Conservation (phyloP, 2,329 filamentous ascomycete genomes). For the Xylariaceae sp. region DNA sequence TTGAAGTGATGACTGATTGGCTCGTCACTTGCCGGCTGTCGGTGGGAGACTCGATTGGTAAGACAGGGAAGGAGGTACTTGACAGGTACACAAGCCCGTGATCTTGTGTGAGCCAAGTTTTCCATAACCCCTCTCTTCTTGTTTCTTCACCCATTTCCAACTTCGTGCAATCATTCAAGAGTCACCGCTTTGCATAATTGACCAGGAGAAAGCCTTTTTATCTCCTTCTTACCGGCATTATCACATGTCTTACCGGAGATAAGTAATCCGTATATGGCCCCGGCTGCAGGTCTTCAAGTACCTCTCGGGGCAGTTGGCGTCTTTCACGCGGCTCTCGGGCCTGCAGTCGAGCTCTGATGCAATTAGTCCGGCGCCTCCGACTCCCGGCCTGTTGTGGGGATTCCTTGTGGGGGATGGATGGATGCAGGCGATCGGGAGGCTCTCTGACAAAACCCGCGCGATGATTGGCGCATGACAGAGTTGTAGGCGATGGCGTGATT, state of each 20-base stretch:
- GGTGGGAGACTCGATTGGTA: not conserved
- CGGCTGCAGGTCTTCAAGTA: not conserved
- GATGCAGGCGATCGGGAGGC: constrained; percentile 16
- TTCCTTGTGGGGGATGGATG: not conserved
- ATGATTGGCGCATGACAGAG: constrained; percentile 26
- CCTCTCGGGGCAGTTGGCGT: not conserved
- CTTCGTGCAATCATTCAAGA: too few relatives aligned
- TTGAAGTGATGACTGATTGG: not conserved
- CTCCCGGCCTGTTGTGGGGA: constrained; percentile 24
- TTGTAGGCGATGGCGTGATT: constrained; percentile 31
- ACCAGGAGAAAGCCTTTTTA: too few relatives aligned
- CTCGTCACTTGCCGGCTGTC: not conserved
- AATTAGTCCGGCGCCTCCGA: constrained; percentile 21
- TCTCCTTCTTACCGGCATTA: too few relatives aligned
- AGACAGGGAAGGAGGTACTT: not conserved
- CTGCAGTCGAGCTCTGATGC: constrained; percentile 14
- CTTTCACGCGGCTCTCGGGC: constrained; percentile 24
- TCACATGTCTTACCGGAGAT: not conserved
- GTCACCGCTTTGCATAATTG: too few relatives aligned
- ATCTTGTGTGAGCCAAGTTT: not conserved
- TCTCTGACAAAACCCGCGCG: constrained; percentile 27
- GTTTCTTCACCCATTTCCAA: too few relatives aligned
- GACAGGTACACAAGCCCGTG: not conserved
- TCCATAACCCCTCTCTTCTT: not conserved
- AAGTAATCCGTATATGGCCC: not conserved